These are phyloP conservation scores for Backusella mclennaniae DNA, from an alignment of 192 early-diverging fungal species.

Conservation along the genomic window DNA sequence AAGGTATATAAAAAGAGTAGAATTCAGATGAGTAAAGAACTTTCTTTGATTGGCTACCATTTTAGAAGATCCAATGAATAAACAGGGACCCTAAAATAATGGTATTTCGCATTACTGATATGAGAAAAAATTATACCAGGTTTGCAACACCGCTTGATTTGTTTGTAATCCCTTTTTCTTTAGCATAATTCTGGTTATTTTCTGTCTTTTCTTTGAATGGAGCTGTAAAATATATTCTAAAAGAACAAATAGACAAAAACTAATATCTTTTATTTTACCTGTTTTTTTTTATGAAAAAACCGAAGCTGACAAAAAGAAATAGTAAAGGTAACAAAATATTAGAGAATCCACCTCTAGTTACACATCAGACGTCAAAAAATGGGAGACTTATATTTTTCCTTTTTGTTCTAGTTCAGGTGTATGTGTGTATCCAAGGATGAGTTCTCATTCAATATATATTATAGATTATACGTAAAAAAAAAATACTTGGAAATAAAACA, in stretches of 20 bases:
- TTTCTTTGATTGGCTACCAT: neutral
- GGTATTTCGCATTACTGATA: neutral
- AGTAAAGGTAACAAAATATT: no score
- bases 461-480: neutral
- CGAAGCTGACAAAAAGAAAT: no score
- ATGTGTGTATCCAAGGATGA: neutral
- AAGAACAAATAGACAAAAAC: neutral
- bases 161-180: neutral
- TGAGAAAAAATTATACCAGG: neutral
- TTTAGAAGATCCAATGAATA: neutral
- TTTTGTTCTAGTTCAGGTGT: neutral
- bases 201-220: neutral
- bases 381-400: neutral
- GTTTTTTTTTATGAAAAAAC: neutral
- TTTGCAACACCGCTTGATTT: neutral
- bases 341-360: neutral
- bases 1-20: neutral
- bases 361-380: neutral
- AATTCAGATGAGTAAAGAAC: conserved; percentile 12
- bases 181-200: neutral
- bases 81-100: conserved; percentile 2
- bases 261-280: neutral
- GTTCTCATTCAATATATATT: neutral
- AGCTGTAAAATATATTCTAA: neutral
- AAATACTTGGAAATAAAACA: no score